These are phyloP conservation scores for Aspergillus hiratsukae DNA, from an alignment of 2,329 filamentous ascomycete species.

Conservation along the genomic window DNA sequence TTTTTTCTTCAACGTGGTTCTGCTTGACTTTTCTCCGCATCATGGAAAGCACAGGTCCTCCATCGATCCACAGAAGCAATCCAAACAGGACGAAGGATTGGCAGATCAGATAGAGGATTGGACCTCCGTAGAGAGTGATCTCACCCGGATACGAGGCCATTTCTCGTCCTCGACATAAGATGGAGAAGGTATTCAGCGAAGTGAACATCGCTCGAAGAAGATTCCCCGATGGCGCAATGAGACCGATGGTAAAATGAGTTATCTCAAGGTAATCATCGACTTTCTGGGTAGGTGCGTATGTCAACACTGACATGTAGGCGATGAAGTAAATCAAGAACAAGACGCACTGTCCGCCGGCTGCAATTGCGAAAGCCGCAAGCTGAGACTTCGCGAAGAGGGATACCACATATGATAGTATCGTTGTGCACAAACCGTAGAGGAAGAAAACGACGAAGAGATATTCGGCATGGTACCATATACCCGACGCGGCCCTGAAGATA, in stretches of 20 bases:
- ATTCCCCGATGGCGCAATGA: conserved; percentile 72
- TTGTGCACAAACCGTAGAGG: conserved; percentile 75
- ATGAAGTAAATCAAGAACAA: conserved; percentile 69
- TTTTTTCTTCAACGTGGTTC: conserved; percentile 39
- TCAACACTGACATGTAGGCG: conserved; percentile 66
- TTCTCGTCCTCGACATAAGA: conserved; percentile 62
- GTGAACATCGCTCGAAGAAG: conserved; percentile 71
- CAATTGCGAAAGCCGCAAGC: conserved; percentile 77
- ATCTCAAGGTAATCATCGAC: conserved; percentile 65
- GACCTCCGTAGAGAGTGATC: conserved; percentile 73
- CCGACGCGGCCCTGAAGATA: conserved; percentile 60
- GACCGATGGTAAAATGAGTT: conserved; percentile 70
- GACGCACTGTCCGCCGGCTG: conserved; percentile 70
- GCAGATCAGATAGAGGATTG: conserved; percentile 74
- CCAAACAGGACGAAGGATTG: conserved; percentile 69
- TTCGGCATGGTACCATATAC: conserved; percentile 70
- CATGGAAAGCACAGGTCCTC: conserved; percentile 60
- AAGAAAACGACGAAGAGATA: conserved; percentile 79
- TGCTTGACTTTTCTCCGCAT: conserved; percentile 43
- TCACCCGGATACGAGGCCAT: conserved; percentile 65
- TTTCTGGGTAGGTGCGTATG: conserved; percentile 65
- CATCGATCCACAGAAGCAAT: conserved; percentile 74
- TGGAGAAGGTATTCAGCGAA: conserved; percentile 76
- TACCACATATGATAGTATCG: conserved; percentile 71
- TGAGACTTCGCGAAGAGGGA: conserved; percentile 77